phyloP scores from a whole-genome alignment of 768 basidiomycete species.

The Rubroboletus pulcherrimus region DNA sequence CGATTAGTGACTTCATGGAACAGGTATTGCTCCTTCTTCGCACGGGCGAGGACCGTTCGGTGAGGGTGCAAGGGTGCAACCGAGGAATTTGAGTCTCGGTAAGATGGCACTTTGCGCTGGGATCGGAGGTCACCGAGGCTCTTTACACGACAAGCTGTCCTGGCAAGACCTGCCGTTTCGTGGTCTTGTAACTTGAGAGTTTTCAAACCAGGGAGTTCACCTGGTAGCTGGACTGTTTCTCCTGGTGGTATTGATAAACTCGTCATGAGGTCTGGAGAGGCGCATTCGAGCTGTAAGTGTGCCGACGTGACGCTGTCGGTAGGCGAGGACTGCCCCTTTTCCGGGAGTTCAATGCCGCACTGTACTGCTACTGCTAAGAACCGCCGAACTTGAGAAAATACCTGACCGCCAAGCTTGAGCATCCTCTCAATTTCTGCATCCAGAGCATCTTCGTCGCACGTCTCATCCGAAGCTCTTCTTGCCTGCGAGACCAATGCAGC shows the following conservation, averaged over 20 bases:
- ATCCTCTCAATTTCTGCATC: conserved; percentile 65
- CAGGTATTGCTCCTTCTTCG: conserved; percentile 40
- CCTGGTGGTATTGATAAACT: conserved; percentile 11
- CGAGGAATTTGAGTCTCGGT: conserved; percentile 36
- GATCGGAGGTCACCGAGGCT: conserved; percentile 52
- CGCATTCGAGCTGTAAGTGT: conserved; percentile 11
- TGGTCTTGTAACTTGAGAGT: conserved; percentile 24
- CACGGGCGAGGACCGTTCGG: conserved; percentile 23
- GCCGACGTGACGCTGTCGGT: conserved; percentile 18
- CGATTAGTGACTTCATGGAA: conserved; percentile 35
- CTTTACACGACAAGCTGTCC: conserved; percentile 41
- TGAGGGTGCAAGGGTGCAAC: conserved; percentile 36
- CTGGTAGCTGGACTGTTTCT: conserved; percentile 6
- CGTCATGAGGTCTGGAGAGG: conserved; percentile 15
- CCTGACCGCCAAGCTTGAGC: conserved; percentile 76
- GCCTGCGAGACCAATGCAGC: conserved; percentile 81
- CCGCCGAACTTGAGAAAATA: conserved; percentile 73
- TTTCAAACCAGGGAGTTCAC: conserved; percentile 31
- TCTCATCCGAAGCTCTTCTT: conserved; percentile 53
- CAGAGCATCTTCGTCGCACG: conserved; percentile 45
- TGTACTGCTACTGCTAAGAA: conserved; percentile 77
- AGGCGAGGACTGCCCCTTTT: conserved; percentile 37
- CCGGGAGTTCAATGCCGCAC: conserved; percentile 67
- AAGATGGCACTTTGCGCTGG: conserved; percentile 28
- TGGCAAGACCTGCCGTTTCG: conserved; percentile 21